Base-by-base conservation (phyloP, 2,329 filamentous ascomycete genomes). In the Diplodia seriata region DNA sequence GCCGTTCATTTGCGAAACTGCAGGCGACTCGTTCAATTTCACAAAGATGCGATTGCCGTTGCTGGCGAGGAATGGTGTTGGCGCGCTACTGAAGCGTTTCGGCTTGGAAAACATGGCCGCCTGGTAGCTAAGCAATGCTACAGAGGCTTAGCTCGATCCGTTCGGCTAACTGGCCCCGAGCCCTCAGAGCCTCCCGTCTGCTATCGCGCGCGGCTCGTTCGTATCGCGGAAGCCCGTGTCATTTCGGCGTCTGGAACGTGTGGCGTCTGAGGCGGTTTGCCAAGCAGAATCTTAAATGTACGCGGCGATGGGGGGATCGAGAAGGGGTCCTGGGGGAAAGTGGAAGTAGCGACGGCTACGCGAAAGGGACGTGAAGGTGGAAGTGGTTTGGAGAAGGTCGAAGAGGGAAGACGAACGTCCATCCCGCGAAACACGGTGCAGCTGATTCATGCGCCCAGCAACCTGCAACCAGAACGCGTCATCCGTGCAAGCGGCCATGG, bases 381-480 rank as follows among this genome's bases (percentile, higher is more conserved):
- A 53, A 31, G 18, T 63, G 59, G 31, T 63, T 63, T 63, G 59
- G 51, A 63, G 47, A 38, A 51, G 23, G 43, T 38, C 29, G 47
- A 20, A 38, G 8, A 18, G 59, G 59, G 36, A 63, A 23, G 43
- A 15, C 12, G 14, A 20, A 7, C 59, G 59, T 12, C 12, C 15
- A 63, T 63, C 31, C 9, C 43, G 36, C 29, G 31, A 63, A 63
- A 51, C 59, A 29, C 11, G 11, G 43, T 36, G 47, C 50, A 31
- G 11, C 47, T 40, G 59, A 63, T 51, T 63, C 59, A 51, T 63
- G 59, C 59, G 47, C 20, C 29, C 20, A 38, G 23, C 26, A 51
- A 63, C 49, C 59, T 63, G 59, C 59, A 31, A 38, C 43, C 36
- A 51, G 59, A 63, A 63, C 43, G 59, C 59, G 59, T 63, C 59